Base-by-base conservation (phyloP, 495 filamentous ascomycete species). In the Daldinia vernicosa region DNA sequence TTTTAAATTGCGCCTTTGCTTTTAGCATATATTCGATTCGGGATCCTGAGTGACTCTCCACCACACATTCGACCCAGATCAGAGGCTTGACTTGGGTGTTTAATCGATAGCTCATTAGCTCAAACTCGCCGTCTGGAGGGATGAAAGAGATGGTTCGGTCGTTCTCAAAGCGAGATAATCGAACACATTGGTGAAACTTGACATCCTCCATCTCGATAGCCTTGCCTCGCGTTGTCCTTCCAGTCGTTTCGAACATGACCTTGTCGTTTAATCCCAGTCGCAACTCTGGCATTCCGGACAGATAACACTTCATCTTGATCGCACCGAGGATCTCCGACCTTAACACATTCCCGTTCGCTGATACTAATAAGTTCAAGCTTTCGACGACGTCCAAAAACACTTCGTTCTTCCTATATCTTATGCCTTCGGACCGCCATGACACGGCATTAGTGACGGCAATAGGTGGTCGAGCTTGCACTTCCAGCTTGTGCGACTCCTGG, bases 161-260 rank as follows among this genome's bases (percentile, higher is more conserved):
- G 75, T 98, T 99, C 80, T 99, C 96, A 83, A 99, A 99, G 28
- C 96, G 86, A 22, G 92, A 94, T 63, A 99, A 82, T 70, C 96
- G 89, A 65, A 99, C 96, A 80, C 96, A 99, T 78, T 99, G 96
- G 82, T 99, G 96, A 81, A 99, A 99, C 76, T 98, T 99, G 76
- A 99, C 96, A 70, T 99, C 96, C 80, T 99, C 96, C 96, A 99
- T 99, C 81, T 99, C 96, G 60, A 99, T 95, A 11, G 95, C 92
- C 81, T 99, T 99, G 55, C 96, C 96, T 76, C 96, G 83, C 57
- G 94, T 97, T 8, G 96, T 94, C 59, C 96, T 87, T 14, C 96
- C 96, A 8, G 96, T 99, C 32, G 93, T 95, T 83, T 99, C 96
- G 76, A 99, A 99, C 96, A 99, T 99, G 74, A 92, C 96, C 79